A percentile compares a stretch with the other conserved stretches of the same genome.
Evolutionary conservation across 2,329 filamentous ascomycete species (phyloP).

Genomic region (Colletotrichum sp.): DNA sequence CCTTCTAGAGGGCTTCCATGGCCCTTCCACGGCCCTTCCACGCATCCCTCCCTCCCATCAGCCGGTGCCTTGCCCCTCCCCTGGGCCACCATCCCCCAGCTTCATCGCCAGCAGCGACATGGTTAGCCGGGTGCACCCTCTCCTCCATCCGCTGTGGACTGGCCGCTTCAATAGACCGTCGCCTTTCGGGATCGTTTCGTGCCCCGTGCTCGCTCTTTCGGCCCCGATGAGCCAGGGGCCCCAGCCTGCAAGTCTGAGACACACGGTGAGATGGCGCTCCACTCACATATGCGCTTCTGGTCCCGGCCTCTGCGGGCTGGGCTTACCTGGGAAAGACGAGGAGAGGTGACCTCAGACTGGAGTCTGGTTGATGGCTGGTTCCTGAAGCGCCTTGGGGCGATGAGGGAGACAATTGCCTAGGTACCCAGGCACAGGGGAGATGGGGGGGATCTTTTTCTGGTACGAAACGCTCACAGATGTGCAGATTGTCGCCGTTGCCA

Average conservation of each 20-base stretch:
- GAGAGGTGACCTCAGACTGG: background rate
- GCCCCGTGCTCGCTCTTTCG: constrained; percentile 2
- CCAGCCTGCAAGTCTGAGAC: constrained; percentile 14
- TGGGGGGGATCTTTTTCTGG: background rate
- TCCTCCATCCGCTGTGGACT: constrained; percentile 6
- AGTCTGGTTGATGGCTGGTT: background rate
- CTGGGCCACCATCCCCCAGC: background rate
- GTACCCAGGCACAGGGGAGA: background rate
- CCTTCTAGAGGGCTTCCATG: constrained; percentile 10
- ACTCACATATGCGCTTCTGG: background rate
- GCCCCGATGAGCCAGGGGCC: constrained; percentile 6
- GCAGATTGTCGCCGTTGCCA: background rate
- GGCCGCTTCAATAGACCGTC: background rate
- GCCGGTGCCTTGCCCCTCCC: background rate
- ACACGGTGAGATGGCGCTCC: constrained; percentile 11
- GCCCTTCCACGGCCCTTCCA: constrained; percentile 6
- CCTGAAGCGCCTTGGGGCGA: background rate
- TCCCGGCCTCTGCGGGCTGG: background rate
- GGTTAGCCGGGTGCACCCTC: constrained; percentile 16
- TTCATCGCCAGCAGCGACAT: background rate
- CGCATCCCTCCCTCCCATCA: background rate
- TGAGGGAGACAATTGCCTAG: background rate
- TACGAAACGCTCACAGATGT: background rate
- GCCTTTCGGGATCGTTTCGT: background rate
- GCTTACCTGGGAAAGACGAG: background rate